Evolutionary conservation across 345 rosid genomes (phyloP).

Genomic region (Arabis alpina): DNA sequence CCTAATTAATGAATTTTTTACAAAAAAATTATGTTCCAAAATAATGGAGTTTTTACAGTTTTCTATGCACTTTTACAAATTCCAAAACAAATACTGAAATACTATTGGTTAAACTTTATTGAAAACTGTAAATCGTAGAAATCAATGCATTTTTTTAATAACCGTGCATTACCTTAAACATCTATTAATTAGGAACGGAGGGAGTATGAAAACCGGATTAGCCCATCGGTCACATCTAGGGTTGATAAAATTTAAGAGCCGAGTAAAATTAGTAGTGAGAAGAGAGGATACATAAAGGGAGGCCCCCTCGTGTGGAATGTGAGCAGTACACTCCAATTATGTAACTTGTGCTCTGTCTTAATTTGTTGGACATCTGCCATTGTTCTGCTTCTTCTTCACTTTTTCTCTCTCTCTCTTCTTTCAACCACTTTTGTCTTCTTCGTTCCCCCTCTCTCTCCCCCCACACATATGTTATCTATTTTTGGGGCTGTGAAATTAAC

Average conservation of each 20-base stretch:
- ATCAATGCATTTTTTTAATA: no score
- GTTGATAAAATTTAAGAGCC: neutral
- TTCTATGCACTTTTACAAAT: no score
- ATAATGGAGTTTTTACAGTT: no score
- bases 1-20: no score
- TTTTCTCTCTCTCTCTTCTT: slow-evolving; percentile 23
- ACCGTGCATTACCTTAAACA: no score
- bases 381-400: slow-evolving; percentile 41
- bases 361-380: slow-evolving; percentile 45
- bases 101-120: no score
- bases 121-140: no score
- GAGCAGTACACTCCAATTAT: slow-evolving; percentile 47
- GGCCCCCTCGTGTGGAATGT: slow-evolving; percentile 48
- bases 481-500: slow-evolving; percentile 41
- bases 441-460: slow-evolving; percentile 26
- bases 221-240: slow-evolving; percentile 5
- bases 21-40: no score
- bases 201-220: slow-evolving; percentile 3
- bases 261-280: slow-evolving; percentile 7
- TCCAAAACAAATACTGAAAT: no score
- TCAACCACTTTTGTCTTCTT: slow-evolving; percentile 43
- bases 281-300: slow-evolving; percentile 24
- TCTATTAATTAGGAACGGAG: no score
- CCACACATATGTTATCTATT: slow-evolving; percentile 46
- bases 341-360: slow-evolving; percentile 44